Percentiles rank a stretch among this genome's conserved stretches.
phyloP scores from a whole-genome alignment of 345 rosid species.

The Populus tremula region DNA sequence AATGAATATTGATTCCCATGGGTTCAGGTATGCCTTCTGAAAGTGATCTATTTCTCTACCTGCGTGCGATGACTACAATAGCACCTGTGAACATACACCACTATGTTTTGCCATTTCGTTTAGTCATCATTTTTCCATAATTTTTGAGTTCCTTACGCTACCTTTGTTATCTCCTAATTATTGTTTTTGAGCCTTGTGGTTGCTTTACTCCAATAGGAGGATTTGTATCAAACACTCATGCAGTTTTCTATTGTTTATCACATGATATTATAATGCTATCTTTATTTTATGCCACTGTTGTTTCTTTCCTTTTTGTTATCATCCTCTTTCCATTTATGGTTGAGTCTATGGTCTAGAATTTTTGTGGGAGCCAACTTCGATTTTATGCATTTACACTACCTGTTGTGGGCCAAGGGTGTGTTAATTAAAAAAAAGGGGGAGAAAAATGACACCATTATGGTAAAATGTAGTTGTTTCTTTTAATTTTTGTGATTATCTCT shows the following conservation, averaged over 20 bases:
- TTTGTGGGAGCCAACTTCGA: not conserved
- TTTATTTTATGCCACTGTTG: not conserved
- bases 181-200: not conserved
- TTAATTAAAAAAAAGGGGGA: not conserved
- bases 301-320: slow-evolving; percentile 1
- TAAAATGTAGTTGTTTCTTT: not conserved
- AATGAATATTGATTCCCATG: slow-evolving; percentile 69
- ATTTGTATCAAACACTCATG: not conserved
- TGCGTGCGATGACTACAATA: not conserved
- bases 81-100: not conserved
- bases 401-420: not conserved
- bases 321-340: slow-evolving; percentile 1
- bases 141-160: not conserved
- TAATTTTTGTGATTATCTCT: not conserved
- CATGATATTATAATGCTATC: not conserved
- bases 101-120: not conserved
- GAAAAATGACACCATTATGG: slow-evolving; percentile 14
- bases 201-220: not conserved
- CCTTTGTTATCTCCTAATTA: not conserved
- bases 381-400: not conserved
- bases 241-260: not conserved
- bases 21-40: slow-evolving; percentile 54
- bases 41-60: not conserved
- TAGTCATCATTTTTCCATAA: not conserved
- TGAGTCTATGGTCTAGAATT: not conserved